These are phyloP conservation scores for Fusarium cyanostomum DNA, from an alignment of 2,329 filamentous ascomycete genomes.

Conservation along the genomic window DNA sequence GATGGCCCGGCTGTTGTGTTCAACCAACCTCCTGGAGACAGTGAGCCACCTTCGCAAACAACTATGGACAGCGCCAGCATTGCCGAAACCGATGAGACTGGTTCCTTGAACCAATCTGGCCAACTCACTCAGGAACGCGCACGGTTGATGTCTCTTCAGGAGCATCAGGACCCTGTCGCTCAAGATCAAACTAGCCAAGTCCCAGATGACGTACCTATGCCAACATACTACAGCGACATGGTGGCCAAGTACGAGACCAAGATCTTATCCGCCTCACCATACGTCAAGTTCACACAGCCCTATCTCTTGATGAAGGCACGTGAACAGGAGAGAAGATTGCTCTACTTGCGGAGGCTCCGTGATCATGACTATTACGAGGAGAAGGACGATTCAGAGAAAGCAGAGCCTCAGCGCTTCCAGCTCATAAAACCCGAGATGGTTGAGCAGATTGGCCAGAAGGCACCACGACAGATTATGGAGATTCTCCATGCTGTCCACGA, in stretches of 20 bases:
- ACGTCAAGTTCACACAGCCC: slow-evolving; percentile 93
- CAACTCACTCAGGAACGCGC: slow-evolving; percentile 39
- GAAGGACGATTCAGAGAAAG: slow-evolving; percentile 66
- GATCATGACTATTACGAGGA: slow-evolving; percentile 76
- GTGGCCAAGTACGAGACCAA: slow-evolving; percentile 93
- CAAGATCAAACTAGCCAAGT: slow-evolving; percentile 67
- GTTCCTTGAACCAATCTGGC: slow-evolving; percentile 40
- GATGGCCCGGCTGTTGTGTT: slow-evolving; percentile 46
- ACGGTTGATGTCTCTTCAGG: slow-evolving; percentile 52
- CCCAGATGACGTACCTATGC: slow-evolving; percentile 82
- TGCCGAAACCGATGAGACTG: slow-evolving; percentile 42
- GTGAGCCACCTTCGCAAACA: slow-evolving; percentile 49
- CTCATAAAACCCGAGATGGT: slow-evolving; percentile 97
- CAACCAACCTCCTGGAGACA: slow-evolving; percentile 51
- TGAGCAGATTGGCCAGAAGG: slow-evolving; percentile 80
- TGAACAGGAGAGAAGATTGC: slow-evolving; percentile 86
- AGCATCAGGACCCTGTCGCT: slow-evolving; percentile 54
- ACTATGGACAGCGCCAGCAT: slow-evolving; percentile 45
- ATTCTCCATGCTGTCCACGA: slow-evolving; percentile 95
- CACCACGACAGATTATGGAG: slow-evolving; percentile 88
- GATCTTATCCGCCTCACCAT: slow-evolving; percentile 92
- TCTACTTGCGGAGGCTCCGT: slow-evolving; percentile 82
- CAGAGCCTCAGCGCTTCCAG: slow-evolving; percentile 78
- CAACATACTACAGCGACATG: slow-evolving; percentile 94
- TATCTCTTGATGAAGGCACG: slow-evolving; percentile 92